These are phyloP conservation scores for Scalesia atractyloides DNA, from an alignment of 129 eudicot species.

Conservation along the genomic window DNA sequence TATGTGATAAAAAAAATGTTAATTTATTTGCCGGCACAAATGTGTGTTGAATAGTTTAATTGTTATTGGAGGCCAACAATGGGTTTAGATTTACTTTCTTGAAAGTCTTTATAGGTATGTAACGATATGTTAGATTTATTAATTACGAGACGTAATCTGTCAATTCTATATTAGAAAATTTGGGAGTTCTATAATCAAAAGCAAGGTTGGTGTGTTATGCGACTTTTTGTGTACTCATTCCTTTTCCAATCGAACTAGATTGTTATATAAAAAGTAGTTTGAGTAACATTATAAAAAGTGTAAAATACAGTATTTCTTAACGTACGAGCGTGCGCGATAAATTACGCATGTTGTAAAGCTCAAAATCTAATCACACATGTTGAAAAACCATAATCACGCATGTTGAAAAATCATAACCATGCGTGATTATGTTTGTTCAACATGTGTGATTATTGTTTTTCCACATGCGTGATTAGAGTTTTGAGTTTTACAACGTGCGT, in stretches of 20 bases:
- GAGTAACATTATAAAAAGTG: too few species aligned
- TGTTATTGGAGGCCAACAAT: conserved; percentile 27
- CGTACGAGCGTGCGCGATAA: too few species aligned
- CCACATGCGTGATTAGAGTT: too few species aligned
- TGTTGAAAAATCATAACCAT: too few species aligned
- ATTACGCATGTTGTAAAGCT: too few species aligned
- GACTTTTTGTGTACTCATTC: conserved; percentile 5
- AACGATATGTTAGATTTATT: conserved; percentile 9
- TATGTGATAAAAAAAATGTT: background rate
- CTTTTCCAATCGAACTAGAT: background rate
- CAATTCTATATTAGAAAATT: conserved; percentile 21
- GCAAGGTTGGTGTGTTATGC: conserved; percentile 35
- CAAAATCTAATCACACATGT: too few species aligned
- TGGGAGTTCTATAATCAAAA: conserved; percentile 21
- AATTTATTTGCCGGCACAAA: conserved; percentile 23
- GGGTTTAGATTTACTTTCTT: conserved; percentile 32
- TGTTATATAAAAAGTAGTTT: background rate
- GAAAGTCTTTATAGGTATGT: conserved; percentile 32
- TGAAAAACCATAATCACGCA: too few species aligned
- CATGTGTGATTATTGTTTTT: too few species aligned
- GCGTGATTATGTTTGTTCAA: too few species aligned
- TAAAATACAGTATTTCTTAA: too few species aligned
- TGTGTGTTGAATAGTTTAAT: conserved; percentile 27
- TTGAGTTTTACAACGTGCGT: too few species aligned
- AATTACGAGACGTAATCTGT: conserved; percentile 20